Conservation (phyloP, 345 rosid genomes). For the Citrus hindsii region DNA sequence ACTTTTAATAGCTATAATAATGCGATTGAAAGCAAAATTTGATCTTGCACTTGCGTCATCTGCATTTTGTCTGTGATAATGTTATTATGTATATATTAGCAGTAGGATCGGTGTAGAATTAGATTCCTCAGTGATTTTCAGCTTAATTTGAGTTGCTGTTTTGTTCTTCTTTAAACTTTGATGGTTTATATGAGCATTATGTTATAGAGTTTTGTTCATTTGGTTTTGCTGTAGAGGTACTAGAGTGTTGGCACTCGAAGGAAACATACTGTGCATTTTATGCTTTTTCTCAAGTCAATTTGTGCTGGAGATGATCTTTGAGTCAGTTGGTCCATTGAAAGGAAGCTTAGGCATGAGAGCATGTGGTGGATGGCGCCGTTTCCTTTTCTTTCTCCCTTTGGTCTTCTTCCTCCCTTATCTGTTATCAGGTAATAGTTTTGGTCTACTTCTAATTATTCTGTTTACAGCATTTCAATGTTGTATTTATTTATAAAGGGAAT, state of each 20-base stretch:
- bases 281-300: neutral
- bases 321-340: neutral
- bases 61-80: neutral
- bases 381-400: slow-evolving; percentile 51
- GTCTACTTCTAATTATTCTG: neutral
- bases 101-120: neutral
- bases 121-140: neutral
- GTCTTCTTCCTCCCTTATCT: slow-evolving; percentile 57
- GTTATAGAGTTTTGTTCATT: neutral
- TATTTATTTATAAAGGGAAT: neutral
- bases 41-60: neutral
- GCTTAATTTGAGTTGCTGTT: neutral
- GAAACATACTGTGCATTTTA: neutral
- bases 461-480: neutral
- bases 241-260: neutral
- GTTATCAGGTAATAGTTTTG: slow-evolving; percentile 38
- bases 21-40: neutral
- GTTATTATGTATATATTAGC: neutral
- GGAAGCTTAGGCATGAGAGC: slow-evolving; percentile 37
- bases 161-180: neutral
- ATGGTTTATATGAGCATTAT: neutral
- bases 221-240: neutral
- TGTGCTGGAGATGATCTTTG: neutral
- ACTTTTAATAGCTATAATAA: neutral
- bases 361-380: slow-evolving; percentile 64